These are phyloP conservation scores for Nicotiana tomentosiformis DNA, from an alignment of 257 asterid species.

Conservation along the genomic window DNA sequence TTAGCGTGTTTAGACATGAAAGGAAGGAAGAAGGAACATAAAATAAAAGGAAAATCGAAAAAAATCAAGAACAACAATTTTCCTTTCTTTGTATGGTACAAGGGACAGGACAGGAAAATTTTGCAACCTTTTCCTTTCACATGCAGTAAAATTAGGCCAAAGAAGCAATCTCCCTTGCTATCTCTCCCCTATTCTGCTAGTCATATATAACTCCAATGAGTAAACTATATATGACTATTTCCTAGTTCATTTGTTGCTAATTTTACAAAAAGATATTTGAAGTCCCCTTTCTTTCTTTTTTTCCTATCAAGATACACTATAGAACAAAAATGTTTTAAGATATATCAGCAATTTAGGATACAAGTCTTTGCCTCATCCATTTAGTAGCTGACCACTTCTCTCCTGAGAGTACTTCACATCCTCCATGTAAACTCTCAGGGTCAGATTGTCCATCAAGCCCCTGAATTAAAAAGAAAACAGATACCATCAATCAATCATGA, in stretches of 20 bases:
- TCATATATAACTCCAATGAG: background rate
- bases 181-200: background rate
- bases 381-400: constrained; percentile 96
- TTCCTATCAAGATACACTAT: background rate
- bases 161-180: too few species aligned
- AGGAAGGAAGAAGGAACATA: too few species aligned
- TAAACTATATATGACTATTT: background rate
- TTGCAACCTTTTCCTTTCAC: too few species aligned
- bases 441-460: constrained; percentile 78
- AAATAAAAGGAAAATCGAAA: too few species aligned
- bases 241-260: background rate
- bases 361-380: constrained; percentile 72
- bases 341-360: constrained; percentile 18
- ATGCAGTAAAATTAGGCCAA: too few species aligned
- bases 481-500: background rate
- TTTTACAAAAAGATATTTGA: background rate
- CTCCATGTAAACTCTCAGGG: constrained; percentile 71
- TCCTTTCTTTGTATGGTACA: too few species aligned
- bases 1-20: too few species aligned
- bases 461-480: constrained; percentile 24
- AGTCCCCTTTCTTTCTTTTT: background rate
- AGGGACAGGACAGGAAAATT: too few species aligned
- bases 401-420: constrained; percentile 72
- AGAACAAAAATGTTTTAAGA: background rate
- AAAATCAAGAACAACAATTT: too few species aligned